Percentiles rank a stretch among this genome's conserved stretches.
Conservation (phyloP, 441 rosid genomes). For the Erodium trifolium region DNA sequence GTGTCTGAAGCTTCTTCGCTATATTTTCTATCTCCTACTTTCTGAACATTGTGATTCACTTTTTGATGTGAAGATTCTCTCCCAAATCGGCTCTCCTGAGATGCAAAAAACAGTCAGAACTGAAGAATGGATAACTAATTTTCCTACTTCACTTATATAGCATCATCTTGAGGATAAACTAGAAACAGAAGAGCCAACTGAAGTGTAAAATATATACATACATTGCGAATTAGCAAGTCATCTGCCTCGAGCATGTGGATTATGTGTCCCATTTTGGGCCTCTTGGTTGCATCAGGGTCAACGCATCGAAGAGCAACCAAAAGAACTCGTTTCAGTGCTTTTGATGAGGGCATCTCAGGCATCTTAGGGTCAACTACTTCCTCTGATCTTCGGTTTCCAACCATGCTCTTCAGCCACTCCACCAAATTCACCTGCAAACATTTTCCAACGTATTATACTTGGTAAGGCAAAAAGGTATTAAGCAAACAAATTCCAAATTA, state of each 20-base stretch:
- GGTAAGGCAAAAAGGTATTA: not conserved
- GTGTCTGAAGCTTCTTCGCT: slow-evolving; percentile 35
- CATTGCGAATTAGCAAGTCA: slow-evolving; percentile 65
- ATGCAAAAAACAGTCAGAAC: too few relatives aligned
- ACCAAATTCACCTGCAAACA: slow-evolving; percentile 70
- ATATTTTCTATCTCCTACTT: slow-evolving; percentile 29
- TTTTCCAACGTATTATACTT: slow-evolving; percentile 15
- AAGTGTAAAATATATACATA: slow-evolving; percentile 22
- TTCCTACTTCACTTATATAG: too few relatives aligned
- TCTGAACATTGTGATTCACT: slow-evolving; percentile 21
- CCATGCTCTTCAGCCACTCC: slow-evolving; percentile 87
- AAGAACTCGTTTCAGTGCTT: slow-evolving; percentile 76
- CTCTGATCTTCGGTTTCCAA: slow-evolving; percentile 76
- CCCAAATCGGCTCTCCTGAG: slow-evolving; percentile 52
- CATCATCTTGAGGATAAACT: too few relatives aligned
- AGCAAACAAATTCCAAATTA: not conserved
- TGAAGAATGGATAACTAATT: too few relatives aligned
- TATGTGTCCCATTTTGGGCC: slow-evolving; percentile 94
- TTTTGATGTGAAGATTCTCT: slow-evolving; percentile 41
- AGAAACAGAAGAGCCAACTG: not conserved
- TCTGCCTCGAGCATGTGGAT: slow-evolving; percentile 97
- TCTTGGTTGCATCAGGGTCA: slow-evolving; percentile 91
- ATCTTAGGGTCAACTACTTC: slow-evolving; percentile 85
- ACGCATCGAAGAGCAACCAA: slow-evolving; percentile 87
- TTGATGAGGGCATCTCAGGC: slow-evolving; percentile 73